phyloP scores from a whole-genome alignment of 257 asterid species.

The Jaltomata sinuosa region DNA sequence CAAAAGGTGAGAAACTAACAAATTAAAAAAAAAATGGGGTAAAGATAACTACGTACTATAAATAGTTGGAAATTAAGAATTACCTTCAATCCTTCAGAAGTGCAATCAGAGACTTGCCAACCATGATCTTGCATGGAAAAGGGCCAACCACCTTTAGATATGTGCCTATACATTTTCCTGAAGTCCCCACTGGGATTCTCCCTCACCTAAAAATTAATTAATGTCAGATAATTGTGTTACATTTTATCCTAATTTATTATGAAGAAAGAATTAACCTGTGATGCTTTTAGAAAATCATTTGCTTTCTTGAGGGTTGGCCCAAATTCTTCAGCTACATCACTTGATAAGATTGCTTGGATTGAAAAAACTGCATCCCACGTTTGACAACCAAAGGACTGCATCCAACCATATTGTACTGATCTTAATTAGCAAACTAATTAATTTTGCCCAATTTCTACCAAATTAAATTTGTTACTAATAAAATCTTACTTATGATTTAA shows the following conservation, averaged over 20 bases:
- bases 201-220: conserved; percentile 13
- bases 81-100: conserved; percentile 48
- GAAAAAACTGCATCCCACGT: conserved; percentile 50
- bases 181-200: conserved; percentile 38
- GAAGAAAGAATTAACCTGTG: conserved; percentile 29
- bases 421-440: neutral
- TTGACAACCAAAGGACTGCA: conserved; percentile 46
- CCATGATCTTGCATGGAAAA: conserved; percentile 55
- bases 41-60: neutral
- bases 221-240: neutral
- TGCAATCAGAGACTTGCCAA: conserved; percentile 55
- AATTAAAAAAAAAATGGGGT: neutral
- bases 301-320: conserved; percentile 33
- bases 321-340: conserved; percentile 28
- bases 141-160: conserved; percentile 47
- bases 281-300: conserved; percentile 39
- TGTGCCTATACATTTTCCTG: conserved; percentile 36
- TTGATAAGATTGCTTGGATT: conserved; percentile 37
- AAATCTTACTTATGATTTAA: neutral
- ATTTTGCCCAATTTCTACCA: neutral
- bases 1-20: neutral
- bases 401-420: neutral
- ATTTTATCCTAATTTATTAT: neutral
- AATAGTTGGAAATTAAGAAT: neutral
- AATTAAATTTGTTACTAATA: neutral